Evolutionary conservation across 768 basidiomycete genomes (phyloP), one percentile per base, ranked within the genome.

Genomic region (Dacryopinax primogenitus): DNA sequence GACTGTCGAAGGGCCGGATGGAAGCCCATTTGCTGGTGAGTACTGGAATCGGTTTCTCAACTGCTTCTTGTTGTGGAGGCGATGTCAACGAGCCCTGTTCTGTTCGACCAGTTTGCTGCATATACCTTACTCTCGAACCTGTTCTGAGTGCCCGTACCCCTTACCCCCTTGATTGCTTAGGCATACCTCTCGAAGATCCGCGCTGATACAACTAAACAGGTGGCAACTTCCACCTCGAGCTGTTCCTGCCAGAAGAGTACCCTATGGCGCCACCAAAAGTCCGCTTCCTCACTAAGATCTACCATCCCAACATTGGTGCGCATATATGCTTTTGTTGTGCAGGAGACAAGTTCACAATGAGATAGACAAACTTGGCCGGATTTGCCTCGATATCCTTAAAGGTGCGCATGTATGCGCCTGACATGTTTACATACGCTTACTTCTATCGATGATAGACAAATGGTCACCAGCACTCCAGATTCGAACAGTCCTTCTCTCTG

Each of bases 221-320:
- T 70, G 96, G 95, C 23, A 80, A 89, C 21, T 98, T 98, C 79
- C 88, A 86, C 71, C 82, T 98, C n/a, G 96, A 99, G 76, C 80
- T 99, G 45, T 99, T 98, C 79, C 80, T 99, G 30, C 96, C 96
- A 2, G 96, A 98, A 76, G 96, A 98, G 76, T 99, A 99, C 77
- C 96, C 96, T 0, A 99, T 99, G 96, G 90, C 88, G 62, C 95
- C 96, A 0, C 96, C 96, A 26, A 99, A 99, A 78, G 96, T 99
- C 66, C 83, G 95, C 69, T 97, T 95, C 79, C 79, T 96, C 70
- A 96, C 94, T 65, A 94, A 93, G 86, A 95, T 97, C 80, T 94
- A 95, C 79, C 93, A 97, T 76, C 94, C 96, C 61, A 99, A 99
- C 76, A 99, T 99, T 78, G 95, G 95, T 96, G 73, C 72, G 90